Evolutionary conservation across 441 rosid species (phyloP).

Genomic region (Erodium moschatum): DNA sequence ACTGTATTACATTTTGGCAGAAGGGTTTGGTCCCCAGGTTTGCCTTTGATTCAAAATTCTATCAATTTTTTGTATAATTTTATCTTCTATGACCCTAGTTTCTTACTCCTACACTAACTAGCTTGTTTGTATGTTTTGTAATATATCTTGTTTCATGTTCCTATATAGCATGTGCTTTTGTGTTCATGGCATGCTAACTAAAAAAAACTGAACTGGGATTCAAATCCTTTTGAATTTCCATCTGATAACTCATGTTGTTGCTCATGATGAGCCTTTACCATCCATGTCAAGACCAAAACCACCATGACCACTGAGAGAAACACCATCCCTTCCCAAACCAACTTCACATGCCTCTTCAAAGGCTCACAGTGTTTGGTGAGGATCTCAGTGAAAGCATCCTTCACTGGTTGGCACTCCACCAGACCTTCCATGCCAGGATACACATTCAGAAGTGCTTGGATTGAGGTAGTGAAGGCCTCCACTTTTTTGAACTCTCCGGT

Average conservation of each 20-base stretch:
- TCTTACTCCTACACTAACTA: not conserved
- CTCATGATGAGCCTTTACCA: constrained; percentile 26
- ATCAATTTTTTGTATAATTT: not conserved
- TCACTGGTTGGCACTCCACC: constrained; percentile 45
- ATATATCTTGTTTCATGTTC: too few relatives aligned
- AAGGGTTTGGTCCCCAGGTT: not conserved
- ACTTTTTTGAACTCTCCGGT: constrained; percentile 26
- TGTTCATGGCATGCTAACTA: constrained; percentile 13
- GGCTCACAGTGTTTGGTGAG: constrained; percentile 45
- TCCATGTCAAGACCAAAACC: constrained; percentile 39
- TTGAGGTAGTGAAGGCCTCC: constrained; percentile 37
- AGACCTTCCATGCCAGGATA: constrained; percentile 55
- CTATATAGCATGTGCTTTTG: not conserved
- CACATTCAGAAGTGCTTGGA: constrained; percentile 40
- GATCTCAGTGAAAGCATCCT: constrained; percentile 47
- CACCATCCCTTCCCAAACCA: constrained; percentile 45
- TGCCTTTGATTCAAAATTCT: not conserved
- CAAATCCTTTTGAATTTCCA: not conserved
- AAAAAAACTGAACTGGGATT: not conserved
- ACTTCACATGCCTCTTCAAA: constrained; percentile 32
- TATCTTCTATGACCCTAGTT: not conserved
- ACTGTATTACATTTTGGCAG: not conserved
- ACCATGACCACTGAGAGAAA: constrained; percentile 42
- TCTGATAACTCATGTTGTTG: constrained; percentile 23
- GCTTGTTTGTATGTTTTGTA: not conserved